These are phyloP conservation scores for Phyllosticta ampelicida DNA, from an alignment of 2,329 filamentous ascomycete species.

Conservation along the genomic window DNA sequence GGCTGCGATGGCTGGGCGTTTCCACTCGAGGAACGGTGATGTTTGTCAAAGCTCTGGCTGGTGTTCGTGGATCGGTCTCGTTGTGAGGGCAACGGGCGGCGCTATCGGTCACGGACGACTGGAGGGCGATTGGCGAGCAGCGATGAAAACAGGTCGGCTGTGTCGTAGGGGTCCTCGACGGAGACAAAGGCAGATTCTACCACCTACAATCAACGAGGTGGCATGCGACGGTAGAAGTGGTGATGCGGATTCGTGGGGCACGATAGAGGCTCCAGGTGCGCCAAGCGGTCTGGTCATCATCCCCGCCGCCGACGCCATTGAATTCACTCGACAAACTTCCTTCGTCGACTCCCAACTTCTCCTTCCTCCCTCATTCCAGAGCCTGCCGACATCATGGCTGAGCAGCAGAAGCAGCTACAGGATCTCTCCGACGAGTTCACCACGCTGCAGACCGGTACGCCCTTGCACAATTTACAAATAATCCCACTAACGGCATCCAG, in stretches of 20 bases:
- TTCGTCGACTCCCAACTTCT: neutral
- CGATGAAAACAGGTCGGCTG: neutral
- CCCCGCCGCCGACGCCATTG: neutral
- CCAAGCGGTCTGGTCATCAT: neutral
- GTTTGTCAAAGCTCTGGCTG: neutral
- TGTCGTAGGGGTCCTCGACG: neutral
- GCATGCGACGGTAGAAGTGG: neutral
- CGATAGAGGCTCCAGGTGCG: neutral
- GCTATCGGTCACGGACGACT: neutral
- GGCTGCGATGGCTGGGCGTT: neutral
- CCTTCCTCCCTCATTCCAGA: slow-evolving; percentile 1
- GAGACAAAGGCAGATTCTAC: neutral
- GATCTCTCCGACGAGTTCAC: slow-evolving; percentile 78
- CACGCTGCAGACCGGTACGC: slow-evolving; percentile 68
- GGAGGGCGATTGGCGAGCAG: neutral
- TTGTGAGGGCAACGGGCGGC: neutral
- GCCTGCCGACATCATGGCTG: slow-evolving; percentile 18
- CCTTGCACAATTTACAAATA: neutral
- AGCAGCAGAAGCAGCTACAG: slow-evolving; percentile 68
- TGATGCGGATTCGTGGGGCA: neutral
- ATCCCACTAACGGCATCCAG: slow-evolving; percentile 38
- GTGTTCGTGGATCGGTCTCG: neutral
- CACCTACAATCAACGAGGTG: neutral
- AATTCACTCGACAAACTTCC: neutral
- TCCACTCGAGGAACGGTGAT: neutral